Percentiles rank a stretch among this genome's conserved stretches.
Evolutionary conservation across 2,329 filamentous ascomycete species (phyloP).

Genomic region (Thielaviopsis cerberus): DNA sequence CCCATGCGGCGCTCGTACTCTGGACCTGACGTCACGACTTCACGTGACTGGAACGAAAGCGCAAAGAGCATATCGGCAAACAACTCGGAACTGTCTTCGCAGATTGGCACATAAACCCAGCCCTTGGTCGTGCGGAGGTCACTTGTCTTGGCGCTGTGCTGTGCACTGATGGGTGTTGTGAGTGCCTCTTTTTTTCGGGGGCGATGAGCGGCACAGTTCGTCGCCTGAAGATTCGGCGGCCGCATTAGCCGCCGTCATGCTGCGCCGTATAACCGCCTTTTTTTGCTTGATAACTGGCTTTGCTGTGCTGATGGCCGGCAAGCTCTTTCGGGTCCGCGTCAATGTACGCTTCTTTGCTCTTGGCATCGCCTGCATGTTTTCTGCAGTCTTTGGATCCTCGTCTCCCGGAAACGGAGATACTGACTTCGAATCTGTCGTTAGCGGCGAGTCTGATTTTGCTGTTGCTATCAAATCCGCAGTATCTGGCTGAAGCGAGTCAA

Average conservation of each 20-base stretch:
- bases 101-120: slow-evolving; percentile 8
- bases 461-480: too few relatives aligned
- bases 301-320: background rate
- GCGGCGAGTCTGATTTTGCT: background rate
- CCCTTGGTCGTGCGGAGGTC: slow-evolving; percentile 1
- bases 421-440: background rate
- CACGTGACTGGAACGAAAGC: slow-evolving; percentile 45
- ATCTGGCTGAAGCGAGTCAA: background rate
- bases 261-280: background rate
- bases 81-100: slow-evolving; percentile 20
- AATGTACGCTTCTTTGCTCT: background rate
- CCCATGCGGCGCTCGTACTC: slow-evolving; percentile 25
- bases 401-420: background rate
- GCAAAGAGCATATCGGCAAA: slow-evolving; percentile 79
- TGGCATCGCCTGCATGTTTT: background rate
- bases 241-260: background rate
- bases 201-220: slow-evolving; percentile 2
- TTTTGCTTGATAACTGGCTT: background rate
- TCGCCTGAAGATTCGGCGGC: slow-evolving; percentile 5
- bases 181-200: background rate
- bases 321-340: background rate
- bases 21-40: slow-evolving; percentile 33
- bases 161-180: background rate
- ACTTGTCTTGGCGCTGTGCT: background rate
- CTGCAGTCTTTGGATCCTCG: background rate